A percentile compares a stretch with the other conserved stretches of the same genome.
Evolutionary conservation across 2,329 filamentous ascomycete species (phyloP).

Genomic region (Epichloe aotearoae): DNA sequence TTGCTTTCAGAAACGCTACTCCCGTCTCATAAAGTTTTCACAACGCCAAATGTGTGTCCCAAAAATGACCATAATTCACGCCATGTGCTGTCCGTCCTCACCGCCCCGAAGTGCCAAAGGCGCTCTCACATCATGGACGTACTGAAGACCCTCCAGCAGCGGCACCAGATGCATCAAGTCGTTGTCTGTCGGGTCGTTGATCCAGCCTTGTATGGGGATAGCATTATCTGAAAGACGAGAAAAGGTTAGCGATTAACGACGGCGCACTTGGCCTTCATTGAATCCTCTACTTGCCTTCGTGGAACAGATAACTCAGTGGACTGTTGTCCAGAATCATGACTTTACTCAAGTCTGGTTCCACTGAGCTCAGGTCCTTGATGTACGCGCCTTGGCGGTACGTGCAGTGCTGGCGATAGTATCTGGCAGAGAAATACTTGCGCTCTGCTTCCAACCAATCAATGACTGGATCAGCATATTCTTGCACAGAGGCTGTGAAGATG

Average conservation of each 20-base stretch:
- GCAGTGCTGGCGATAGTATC: constrained; percentile 96
- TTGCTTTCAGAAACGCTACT: background rate
- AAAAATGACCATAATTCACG: constrained; percentile 12
- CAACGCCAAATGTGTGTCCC: constrained; percentile 5
- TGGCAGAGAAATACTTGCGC: constrained; percentile 84
- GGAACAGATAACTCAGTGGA: constrained; percentile 95
- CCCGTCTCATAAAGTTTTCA: background rate
- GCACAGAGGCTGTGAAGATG: constrained; percentile 91
- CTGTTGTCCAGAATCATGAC: constrained; percentile 99
- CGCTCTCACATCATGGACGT: constrained; percentile 89
- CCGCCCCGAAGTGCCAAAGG: constrained; percentile 79
- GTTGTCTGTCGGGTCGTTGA: constrained; percentile 94
- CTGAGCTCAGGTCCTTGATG: constrained; percentile 92
- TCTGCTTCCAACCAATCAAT: constrained; percentile 98
- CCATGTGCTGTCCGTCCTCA: constrained; percentile 55
- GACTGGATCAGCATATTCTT: constrained; percentile 96
- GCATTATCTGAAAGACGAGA: constrained; percentile 62
- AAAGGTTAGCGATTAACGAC: background rate
- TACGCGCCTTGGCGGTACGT: constrained; percentile 91
- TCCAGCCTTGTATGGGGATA: constrained; percentile 98
- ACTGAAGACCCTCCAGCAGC: constrained; percentile 84
- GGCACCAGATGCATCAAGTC: constrained; percentile 88
- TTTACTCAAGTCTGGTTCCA: constrained; percentile 92
- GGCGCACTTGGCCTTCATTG: background rate
- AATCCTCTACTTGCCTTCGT: constrained; percentile 58